Percentiles rank a stretch among this genome's conserved stretches.
These are phyloP conservation scores for Trebouxia sp. DNA, from an alignment of 139 green algal species.

Conservation along the genomic window DNA sequence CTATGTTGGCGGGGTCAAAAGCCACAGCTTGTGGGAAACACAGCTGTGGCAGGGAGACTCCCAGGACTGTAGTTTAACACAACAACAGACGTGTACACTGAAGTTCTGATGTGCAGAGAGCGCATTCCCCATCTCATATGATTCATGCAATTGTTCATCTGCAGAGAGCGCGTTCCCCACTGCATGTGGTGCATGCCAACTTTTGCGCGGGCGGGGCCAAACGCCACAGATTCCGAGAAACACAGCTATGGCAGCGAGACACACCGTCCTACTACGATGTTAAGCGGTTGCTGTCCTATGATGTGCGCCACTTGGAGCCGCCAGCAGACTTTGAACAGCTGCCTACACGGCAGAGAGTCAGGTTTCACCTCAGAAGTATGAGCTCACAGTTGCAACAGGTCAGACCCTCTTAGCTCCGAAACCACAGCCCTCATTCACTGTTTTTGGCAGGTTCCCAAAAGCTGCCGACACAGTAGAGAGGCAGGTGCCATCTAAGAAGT, in stretches of 20 bases:
- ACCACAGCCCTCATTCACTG: no score
- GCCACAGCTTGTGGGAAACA: not conserved
- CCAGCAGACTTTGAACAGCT: not conserved
- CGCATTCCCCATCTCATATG: no score
- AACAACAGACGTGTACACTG: no score
- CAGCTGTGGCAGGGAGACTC: not conserved
- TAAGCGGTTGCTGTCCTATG: not conserved
- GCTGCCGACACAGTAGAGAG: no score
- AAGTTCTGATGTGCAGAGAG: no score
- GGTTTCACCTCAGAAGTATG: not conserved
- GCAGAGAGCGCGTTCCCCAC: not conserved
- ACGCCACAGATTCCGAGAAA: not conserved
- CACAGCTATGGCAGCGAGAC: not conserved
- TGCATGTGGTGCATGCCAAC: not conserved
- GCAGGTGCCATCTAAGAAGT: no score
- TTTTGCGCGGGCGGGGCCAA: not conserved
- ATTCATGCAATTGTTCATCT: no score
- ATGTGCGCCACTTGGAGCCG: not conserved
- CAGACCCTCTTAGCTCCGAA: no score
- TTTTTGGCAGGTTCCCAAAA: no score
- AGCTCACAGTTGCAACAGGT: not conserved
- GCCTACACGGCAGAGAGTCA: not conserved
- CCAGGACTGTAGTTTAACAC: no score
- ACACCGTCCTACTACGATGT: not conserved
- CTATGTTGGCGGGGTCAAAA: not conserved